Evolutionary conservation across 164 flowering plant species (phyloP).

Genomic region (Protea cynaroides): DNA sequence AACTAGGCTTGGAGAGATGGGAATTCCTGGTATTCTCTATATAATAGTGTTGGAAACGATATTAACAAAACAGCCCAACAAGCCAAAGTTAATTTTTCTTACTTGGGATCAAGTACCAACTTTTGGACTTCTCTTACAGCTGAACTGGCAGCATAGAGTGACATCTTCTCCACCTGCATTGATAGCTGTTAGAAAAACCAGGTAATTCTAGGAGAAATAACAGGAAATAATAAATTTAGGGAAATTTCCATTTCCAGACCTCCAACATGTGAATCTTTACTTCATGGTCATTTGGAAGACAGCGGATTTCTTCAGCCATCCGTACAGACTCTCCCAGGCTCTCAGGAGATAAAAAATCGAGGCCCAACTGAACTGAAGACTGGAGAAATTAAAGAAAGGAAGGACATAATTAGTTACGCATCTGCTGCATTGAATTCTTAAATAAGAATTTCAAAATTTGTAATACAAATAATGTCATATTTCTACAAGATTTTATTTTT

Average conservation of each 20-base stretch:
- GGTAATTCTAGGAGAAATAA: neutral
- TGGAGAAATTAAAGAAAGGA: slow-evolving; percentile 22
- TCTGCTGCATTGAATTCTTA: neutral
- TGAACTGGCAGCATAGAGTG: slow-evolving; percentile 90
- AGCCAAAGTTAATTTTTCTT: slow-evolving; percentile 20
- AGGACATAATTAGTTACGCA: neutral
- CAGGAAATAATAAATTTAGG: slow-evolving; percentile 2
- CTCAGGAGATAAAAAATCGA: slow-evolving; percentile 91
- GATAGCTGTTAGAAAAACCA: slow-evolving; percentile 9
- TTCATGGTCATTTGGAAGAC: slow-evolving; percentile 82
- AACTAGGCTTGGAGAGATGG: too few relatives aligned
- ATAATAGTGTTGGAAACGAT: too few relatives aligned
- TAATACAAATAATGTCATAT: neutral
- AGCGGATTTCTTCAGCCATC: slow-evolving; percentile 75
- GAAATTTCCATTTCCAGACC: slow-evolving; percentile 35
- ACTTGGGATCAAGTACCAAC: slow-evolving; percentile 90
- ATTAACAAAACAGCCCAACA: too few relatives aligned
- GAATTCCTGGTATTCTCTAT: too few relatives aligned
- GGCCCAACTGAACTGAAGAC: slow-evolving; percentile 82
- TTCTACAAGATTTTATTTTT: neutral
- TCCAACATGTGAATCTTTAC: slow-evolving; percentile 75
- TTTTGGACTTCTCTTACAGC: slow-evolving; percentile 90
- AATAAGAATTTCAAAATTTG: neutral
- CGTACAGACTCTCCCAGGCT: slow-evolving; percentile 67
- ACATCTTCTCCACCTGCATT: slow-evolving; percentile 85